Conservation (phyloP, 257 asterid genomes). For the Nyctanthes arbortristis region DNA sequence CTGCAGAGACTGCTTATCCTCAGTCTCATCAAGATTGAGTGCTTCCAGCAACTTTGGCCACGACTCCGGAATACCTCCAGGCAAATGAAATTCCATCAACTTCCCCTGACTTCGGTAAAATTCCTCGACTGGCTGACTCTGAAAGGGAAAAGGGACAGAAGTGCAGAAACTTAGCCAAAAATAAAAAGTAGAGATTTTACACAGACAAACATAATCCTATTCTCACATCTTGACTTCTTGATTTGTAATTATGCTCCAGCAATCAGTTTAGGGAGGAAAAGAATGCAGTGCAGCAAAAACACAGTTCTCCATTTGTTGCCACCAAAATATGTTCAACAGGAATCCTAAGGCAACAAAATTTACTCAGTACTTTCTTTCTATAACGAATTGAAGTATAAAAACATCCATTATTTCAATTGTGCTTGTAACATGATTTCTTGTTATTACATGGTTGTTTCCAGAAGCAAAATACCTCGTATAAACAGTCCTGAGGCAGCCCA, state of each 20-base stretch:
- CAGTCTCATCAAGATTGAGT: conserved; percentile 79
- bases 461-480: background rate
- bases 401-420: no score
- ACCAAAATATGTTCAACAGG: no score
- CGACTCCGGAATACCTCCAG: conserved; percentile 91
- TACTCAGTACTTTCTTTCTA: background rate
- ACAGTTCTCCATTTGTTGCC: no score
- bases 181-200: background rate
- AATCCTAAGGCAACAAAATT: no score
- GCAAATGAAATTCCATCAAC: conserved; percentile 76
- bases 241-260: background rate
- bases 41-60: conserved; percentile 94
- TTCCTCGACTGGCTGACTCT: conserved; percentile 94
- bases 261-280: background rate
- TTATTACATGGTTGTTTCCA: background rate
- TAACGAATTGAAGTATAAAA: no score
- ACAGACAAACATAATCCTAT: background rate
- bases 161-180: background rate
- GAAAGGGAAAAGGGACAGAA: conserved; percentile 27
- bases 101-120: conserved; percentile 69
- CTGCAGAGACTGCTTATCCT: conserved; percentile 63
- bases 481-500: background rate
- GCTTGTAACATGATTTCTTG: background rate
- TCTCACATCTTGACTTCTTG: background rate
- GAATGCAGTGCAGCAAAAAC: background rate